phyloP scores from a whole-genome alignment of 345 rosid genomes.

The Corymbia maculata region DNA sequence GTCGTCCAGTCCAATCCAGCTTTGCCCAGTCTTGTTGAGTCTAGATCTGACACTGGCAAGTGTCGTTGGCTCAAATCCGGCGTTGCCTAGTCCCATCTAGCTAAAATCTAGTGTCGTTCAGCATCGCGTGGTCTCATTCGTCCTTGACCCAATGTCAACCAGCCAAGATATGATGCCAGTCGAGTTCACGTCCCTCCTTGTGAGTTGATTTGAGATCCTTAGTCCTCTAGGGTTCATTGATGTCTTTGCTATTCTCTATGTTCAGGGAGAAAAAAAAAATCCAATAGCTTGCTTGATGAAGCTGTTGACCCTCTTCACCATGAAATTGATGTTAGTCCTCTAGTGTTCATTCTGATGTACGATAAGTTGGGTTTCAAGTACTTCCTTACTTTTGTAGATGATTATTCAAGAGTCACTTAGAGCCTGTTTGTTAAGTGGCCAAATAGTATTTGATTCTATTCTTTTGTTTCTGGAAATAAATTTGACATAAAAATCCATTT shows the following conservation, averaged over 20 bases:
- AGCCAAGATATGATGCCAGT: rapidly evolving
- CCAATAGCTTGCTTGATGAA: background rate
- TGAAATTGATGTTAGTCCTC: background rate
- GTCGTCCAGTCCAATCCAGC: background rate
- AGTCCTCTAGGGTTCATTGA: background rate
- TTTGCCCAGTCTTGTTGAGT: background rate
- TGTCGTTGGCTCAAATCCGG: background rate
- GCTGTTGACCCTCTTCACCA: background rate
- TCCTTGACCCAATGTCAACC: background rate
- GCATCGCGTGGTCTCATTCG: background rate
- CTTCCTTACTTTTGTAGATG: background rate
- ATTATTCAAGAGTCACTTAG: background rate
- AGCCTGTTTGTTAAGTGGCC: no score
- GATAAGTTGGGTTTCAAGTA: background rate
- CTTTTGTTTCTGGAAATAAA: no score
- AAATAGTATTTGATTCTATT: no score
- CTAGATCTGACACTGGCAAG: background rate
- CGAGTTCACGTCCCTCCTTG: background rate
- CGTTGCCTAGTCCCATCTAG: background rate
- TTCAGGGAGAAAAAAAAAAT: background rate
- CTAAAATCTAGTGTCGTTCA: background rate
- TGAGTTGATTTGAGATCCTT: background rate
- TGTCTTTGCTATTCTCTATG: background rate
- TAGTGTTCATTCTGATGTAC: no score
- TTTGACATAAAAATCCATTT: no score